Base-by-base conservation (phyloP, 2,329 filamentous ascomycete genomes). In the Xylogone sp. region DNA sequence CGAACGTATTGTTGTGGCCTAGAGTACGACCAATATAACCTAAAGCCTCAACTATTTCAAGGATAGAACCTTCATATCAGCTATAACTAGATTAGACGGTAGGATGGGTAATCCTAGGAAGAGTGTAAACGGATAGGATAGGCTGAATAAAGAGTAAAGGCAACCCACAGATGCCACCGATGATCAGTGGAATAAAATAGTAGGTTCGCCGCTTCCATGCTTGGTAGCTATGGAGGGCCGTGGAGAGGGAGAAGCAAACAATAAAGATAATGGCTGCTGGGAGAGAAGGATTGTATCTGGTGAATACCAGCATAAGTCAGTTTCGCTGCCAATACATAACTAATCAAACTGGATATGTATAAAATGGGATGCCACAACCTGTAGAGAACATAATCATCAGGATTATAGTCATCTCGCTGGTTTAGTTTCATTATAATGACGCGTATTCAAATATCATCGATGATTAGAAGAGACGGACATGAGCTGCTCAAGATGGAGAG, bases 81-180 rank as follows among this genome's bases (percentile, higher is more conserved):
- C 29, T 61, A 62, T 46, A 62, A 65, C 60, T 10, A 62, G 59
- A 21, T 10, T 27, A 5, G 24, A 27, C 5, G 10, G 24, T 27
- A 10, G 10, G 24, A 10, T 6, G 5, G 24, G 10, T 27, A 27
- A 27, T 27, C 6, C 5, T 27, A 5, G 5, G 24, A 5, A 27
- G 24, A 6, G 24, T 27, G 10, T 5, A 5, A 27, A 10, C 5
- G 10, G 10, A 27, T 27, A 10, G 10, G 10, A 5, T 7, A 39
- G 10, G 13, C 34, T 16, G 8, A 31, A 31, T 31, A 31, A 13
- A 39, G 34, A 39, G n/a, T 39, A 39, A 16, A 39, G n/a, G n/a
- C 51, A 59, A 66, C 76, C 22, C 67, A 77, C 76, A 73, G 2
- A 71, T 21, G 1, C 71, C 74, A 0, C 76, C 77, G 1, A 76